Evolutionary conservation across 2,329 filamentous ascomycete species (phyloP), one percentile per base, ranked within the genome.

Genomic region (Chrysoporthe austroafricana): DNA sequence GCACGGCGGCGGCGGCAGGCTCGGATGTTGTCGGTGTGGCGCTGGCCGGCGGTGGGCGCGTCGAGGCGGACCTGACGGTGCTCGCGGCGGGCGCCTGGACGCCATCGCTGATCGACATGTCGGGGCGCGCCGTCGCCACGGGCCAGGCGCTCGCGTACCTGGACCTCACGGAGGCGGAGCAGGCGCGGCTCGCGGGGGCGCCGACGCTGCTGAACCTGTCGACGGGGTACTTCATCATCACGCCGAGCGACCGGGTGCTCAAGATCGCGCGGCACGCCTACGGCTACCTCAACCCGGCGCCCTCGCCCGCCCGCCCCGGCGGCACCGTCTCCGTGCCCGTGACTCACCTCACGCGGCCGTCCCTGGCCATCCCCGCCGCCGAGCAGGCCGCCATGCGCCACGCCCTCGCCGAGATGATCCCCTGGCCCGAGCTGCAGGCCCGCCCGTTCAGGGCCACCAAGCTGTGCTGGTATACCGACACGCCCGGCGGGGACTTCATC

Each of bases 71-170:
- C 68, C 83, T 97, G 8, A 90, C 92, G 44, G 83, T 97, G 66
- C 84, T 97, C 2, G 94, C 95, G 0, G 89, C 94, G 0, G 95
- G 95, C 18, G 94, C 95, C 4, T 98, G 95, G 94, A 93, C 92
- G 2, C 87, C 90, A 2, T 85, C 86, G 1, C 84, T 97, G 32
- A 80, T 97, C 66, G 91, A 97, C 77, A 82, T 97, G 0, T 84
- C 89, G 59, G 92, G 93, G 36, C 87, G 91, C 57, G 90, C 89
- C 50, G 86, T 91, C 71, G 91, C 94, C 2, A 97, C 93, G 0
- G 95, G 93, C 16, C 95, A 98, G 74, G 86, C 88, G 0, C 76
- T 98, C 36, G 91, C 86, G 14, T 97, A 96, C 80, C 81, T 97
- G 71, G 84, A 88, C 71, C 85, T 98, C 73, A 91, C 88, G 0